Base-by-base conservation (phyloP, 2,329 filamentous ascomycete genomes). In the Curvularia sp. region DNA sequence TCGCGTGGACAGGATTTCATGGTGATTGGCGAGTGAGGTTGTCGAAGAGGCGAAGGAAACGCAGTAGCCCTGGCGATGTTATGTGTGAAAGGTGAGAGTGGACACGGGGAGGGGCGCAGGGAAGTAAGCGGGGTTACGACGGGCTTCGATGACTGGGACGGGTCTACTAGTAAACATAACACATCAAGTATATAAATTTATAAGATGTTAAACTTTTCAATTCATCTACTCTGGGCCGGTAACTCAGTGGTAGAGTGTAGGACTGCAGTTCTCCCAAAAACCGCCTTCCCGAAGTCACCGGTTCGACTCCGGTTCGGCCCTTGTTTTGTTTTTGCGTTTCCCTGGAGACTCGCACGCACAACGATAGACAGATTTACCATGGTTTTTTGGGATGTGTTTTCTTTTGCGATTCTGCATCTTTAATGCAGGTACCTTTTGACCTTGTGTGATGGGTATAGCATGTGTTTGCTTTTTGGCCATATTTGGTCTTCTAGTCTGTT, bases 211-310 rank as follows among this genome's bases (percentile, higher is more conserved):
- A 4, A 23, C 13, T 30, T 13, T 46, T 3, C 27, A 28, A 18
- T 25, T 19, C 27, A 32, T 48, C 28, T 23, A 21, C 21, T 21
- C 19, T n/a, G 51, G 46, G 56, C 56, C 21, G 50, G 51, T 58
- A 55, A 55, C 55, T 58, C 50, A 58, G 50, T 58, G 55, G 55
- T 58, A 58, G 55, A 58, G 55, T 55, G 55, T 58, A 55, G 55
- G 55, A 54, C 51, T 58, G 55, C 55, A 58, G 55, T 41, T 54
- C 5, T 45, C 10, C 18, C 21, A 32, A 21, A 25, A 46, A 21
- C 39, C 10, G 3, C 15, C 18, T 58, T 54, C 55, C 55, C 55
- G 50, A 58, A 55, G 55, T 32, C 55, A 58, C 55, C 55, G 51
- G 55, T 58, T 58, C 55, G 51, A 58, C 46, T 55, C 55, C 51